Evolutionary conservation across 441 rosid genomes (phyloP), one percentile per base, ranked within the genome.

Genomic region (Populus hybrid): DNA sequence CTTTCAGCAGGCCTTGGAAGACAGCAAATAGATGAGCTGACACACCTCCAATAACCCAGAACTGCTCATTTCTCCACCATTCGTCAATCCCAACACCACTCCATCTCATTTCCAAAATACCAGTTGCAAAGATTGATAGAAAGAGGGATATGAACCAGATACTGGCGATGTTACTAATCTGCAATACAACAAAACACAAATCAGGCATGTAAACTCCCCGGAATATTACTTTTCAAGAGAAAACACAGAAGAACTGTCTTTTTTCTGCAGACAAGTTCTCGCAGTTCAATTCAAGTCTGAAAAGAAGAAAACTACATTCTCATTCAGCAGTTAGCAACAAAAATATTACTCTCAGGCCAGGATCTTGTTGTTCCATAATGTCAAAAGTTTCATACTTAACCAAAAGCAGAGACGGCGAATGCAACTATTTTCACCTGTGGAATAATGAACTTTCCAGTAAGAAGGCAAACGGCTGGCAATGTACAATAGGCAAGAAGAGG

Each of bases 41-140:
- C 56, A 96, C 99, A 20, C 99, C 99, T 79, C 99, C 99, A 56
- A 94, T 94, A 24, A 97, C 99, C 99, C 99, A 97, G 80, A 97
- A 97, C 81, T 97, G 99, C 76, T 97, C 97, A 77, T 97, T 97
- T 81, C 99, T 93, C 99, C 99, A 97, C 99, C 98, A 94, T 78
- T 97, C 99, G 23, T 94, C 99, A 33, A 97, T 94, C 65, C 99
- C 97, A 33, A 97, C 99, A 1, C 99, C 99, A 79, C 99, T 94
- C 99, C 99, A 97, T 82, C 97, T 87, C 97, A 94, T 94, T 84
- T 97, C 99, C 16, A 97, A 84, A 42, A 97, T 94, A 86, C 99
- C 98, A 11, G 99, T 94, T 0, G 98, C 99, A 72, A 97, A 94
- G 85, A 97, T 97, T 70, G 98, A 94, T 77, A 94, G 94, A 87